Conservation (phyloP, 2,329 filamentous ascomycete species). For the Moelleriella libera region DNA sequence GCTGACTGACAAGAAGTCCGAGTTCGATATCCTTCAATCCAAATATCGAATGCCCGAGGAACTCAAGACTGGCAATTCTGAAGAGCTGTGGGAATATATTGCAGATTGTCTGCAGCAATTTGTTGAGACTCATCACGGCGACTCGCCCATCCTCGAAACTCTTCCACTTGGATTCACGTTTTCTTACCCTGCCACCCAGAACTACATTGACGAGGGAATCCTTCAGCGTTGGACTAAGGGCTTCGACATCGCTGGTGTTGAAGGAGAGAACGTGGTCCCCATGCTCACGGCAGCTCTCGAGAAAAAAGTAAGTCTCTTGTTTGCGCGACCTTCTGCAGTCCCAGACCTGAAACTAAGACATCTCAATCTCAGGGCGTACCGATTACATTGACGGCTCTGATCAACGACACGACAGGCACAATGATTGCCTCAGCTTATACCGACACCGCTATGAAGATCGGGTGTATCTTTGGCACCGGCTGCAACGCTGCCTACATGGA, state of each 20-base stretch:
- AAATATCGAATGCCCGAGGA: conserved; percentile 94
- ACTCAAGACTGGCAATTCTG: conserved; percentile 69
- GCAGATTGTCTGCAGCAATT: conserved; percentile 87
- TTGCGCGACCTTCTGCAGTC: neutral
- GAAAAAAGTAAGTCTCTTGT: conserved; percentile 25
- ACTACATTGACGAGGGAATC: conserved; percentile 85
- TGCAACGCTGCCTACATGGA: conserved; percentile 99
- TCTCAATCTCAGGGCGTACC: conserved; percentile 53
- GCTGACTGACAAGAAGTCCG: conserved; percentile 72
- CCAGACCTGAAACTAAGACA: neutral
- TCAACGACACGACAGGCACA: conserved; percentile 97
- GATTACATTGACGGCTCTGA: conserved; percentile 82
- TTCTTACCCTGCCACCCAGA: conserved; percentile 85
- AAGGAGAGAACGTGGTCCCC: conserved; percentile 80
- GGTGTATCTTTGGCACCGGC: conserved; percentile 95
- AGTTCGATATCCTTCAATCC: conserved; percentile 89
- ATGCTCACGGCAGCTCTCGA: conserved; percentile 70
- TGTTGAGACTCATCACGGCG: conserved; percentile 69
- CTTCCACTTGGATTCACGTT: conserved; percentile 89
- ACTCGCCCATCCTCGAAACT: conserved; percentile 44
- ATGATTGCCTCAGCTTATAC: conserved; percentile 95
- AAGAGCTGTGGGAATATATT: conserved; percentile 90
- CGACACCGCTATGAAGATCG: conserved; percentile 84
- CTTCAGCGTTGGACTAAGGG: conserved; percentile 96
- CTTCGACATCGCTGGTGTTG: conserved; percentile 84